Conservation (phyloP, 2,329 filamentous ascomycete genomes). For the Alternaria brassicicola region DNA sequence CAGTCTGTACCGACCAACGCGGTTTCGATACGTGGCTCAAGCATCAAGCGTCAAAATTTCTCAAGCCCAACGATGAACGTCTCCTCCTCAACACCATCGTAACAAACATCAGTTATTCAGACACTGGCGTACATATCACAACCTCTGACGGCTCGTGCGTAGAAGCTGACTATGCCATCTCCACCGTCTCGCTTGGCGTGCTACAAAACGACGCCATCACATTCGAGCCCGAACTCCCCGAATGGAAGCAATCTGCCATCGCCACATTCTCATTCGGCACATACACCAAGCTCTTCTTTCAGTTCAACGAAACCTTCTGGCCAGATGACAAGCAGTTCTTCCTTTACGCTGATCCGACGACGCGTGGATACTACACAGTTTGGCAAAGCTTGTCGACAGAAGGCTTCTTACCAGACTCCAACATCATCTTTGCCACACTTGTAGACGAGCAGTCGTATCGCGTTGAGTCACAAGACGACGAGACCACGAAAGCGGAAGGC, state of each 20-base stretch:
- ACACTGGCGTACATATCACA: constrained; percentile 60
- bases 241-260: constrained; percentile 69
- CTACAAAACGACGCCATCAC: constrained; percentile 65
- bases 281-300: constrained; percentile 75
- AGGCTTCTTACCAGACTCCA: constrained; percentile 65
- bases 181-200: constrained; percentile 72
- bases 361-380: constrained; percentile 63
- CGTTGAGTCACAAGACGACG: constrained; percentile 65
- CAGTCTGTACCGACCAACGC: constrained; percentile 64
- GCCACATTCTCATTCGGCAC: constrained; percentile 71
- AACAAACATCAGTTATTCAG: constrained; percentile 60
- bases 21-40: constrained; percentile 66
- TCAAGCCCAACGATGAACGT: constrained; percentile 61
- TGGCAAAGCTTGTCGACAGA: constrained; percentile 67
- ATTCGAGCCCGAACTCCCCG: constrained; percentile 65
- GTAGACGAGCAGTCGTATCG: constrained; percentile 62
- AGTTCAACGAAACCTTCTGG: constrained; percentile 73
- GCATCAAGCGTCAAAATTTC: constrained; percentile 63
- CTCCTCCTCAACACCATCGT: constrained; percentile 65
- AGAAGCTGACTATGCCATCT: constrained; percentile 66
- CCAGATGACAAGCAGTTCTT: constrained; percentile 59
- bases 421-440: constrained; percentile 70
- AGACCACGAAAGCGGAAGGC: constrained; percentile 62
- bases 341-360: constrained; percentile 58
- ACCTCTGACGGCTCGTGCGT: constrained; percentile 63